A percentile compares a stretch with the other conserved stretches of the same genome.
phyloP scores from a whole-genome alignment of 2,329 filamentous ascomycete species.

The Pseudofabraea citricarpa region DNA sequence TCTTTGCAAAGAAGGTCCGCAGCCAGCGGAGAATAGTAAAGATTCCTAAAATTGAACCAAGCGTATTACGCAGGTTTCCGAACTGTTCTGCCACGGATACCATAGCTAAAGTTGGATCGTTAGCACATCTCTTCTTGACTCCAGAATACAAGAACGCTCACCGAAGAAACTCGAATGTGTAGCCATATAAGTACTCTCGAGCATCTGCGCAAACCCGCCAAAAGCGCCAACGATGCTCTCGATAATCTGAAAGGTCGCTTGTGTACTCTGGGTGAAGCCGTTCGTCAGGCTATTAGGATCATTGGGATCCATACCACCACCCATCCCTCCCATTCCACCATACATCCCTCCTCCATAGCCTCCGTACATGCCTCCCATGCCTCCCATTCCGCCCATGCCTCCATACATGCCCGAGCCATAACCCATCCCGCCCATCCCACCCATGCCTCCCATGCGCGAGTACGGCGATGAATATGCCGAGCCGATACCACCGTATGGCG shows the following conservation, averaged over 20 bases:
- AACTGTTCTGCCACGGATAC: constrained; percentile 98
- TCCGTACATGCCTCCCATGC: constrained; percentile 35
- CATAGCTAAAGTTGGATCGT: constrained; percentile 62
- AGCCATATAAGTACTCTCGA: constrained; percentile 99
- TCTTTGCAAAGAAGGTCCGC: constrained; percentile 81
- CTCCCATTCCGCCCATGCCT: constrained; percentile 12
- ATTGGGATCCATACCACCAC: constrained; percentile 57
- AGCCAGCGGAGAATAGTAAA: constrained; percentile 96
- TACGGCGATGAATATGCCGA: constrained; percentile 49
- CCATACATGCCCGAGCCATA: constrained; percentile 38
- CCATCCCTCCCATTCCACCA: constrained; percentile 34
- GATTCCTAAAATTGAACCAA: constrained; percentile 90
- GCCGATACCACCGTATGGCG: constrained; percentile 29
- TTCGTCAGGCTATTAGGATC: constrained; percentile 94
- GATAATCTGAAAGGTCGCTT: constrained; percentile 96
- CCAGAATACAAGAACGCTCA: constrained; percentile 52
- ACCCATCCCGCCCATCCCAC: constrained; percentile 30
- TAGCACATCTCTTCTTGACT: too few relatives aligned
- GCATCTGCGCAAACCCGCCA: constrained; percentile 97
- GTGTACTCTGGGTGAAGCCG: constrained; percentile 89
- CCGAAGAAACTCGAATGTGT: constrained; percentile 98
- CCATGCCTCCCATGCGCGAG: constrained; percentile 35
- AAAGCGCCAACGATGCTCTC: constrained; percentile 96
- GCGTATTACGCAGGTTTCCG: constrained; percentile 83
- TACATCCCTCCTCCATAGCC: constrained; percentile 43